Conservation (phyloP, 1,284 basidiomycete genomes). For the Dichomitus squalens region DNA sequence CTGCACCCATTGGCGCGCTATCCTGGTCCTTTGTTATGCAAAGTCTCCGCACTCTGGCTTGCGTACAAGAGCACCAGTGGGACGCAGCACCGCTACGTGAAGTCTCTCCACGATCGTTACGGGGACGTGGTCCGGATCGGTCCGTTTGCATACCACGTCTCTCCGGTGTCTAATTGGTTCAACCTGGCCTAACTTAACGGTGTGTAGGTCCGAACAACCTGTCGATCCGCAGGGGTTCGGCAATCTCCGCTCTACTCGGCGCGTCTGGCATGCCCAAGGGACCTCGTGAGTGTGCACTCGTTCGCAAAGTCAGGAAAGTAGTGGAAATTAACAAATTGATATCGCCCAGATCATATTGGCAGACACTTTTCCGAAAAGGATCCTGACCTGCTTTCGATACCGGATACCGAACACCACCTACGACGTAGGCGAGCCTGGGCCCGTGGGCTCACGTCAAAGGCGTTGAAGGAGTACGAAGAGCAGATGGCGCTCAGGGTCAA, state of each 20-base stretch:
- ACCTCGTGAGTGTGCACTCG: constrained; percentile 27
- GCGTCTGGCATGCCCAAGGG: constrained; percentile 27
- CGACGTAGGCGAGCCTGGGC: too few relatives aligned
- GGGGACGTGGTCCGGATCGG: constrained; percentile 35
- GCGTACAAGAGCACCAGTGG: constrained; percentile 22
- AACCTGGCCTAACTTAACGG: too few relatives aligned
- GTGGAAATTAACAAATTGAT: too few relatives aligned
- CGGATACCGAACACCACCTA: too few relatives aligned
- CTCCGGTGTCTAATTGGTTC: too few relatives aligned
- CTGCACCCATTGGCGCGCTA: constrained; percentile 34
- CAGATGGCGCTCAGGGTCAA: too few relatives aligned
- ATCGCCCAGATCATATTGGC: too few relatives aligned
- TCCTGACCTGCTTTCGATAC: too few relatives aligned
- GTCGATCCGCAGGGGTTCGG: constrained; percentile 25
- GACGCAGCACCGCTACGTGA: constrained; percentile 28
- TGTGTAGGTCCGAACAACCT: constrained; percentile 33
- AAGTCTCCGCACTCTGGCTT: constrained; percentile 30
- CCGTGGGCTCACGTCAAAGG: too few relatives aligned
- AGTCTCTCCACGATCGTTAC: constrained; percentile 30
- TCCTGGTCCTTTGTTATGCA: constrained; percentile 32
- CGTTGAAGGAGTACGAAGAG: too few relatives aligned
- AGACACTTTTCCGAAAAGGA: too few relatives aligned
- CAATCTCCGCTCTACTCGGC: constrained; percentile 23
- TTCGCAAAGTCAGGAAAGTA: too few relatives aligned
- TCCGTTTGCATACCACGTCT: not conserved